Evolutionary conservation across 805 yeast species (phyloP).

Genomic region (Lachancea waltii): DNA sequence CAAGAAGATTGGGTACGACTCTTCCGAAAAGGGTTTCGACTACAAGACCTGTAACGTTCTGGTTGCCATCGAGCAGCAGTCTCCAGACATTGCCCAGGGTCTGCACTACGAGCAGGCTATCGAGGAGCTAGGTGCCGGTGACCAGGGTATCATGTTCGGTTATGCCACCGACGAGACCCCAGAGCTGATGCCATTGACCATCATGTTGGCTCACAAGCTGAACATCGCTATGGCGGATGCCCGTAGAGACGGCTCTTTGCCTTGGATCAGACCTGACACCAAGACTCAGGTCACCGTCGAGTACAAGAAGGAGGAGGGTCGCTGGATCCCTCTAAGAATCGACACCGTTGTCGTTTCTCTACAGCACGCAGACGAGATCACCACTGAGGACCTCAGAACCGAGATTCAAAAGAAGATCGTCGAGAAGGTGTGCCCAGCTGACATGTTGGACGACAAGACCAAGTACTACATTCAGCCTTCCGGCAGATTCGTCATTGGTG

Average conservation of each 20-base stretch:
- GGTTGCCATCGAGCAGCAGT: slow-evolving; percentile 99
- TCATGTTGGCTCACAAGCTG: slow-evolving; percentile 89
- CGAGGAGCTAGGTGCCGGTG: slow-evolving; percentile 99
- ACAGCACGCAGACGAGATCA: slow-evolving; percentile 94
- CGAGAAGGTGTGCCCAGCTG: slow-evolving; percentile 86
- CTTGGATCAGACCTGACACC: slow-evolving; percentile 99
- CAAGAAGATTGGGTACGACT: slow-evolving; percentile 96
- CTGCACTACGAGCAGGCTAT: slow-evolving; percentile 92
- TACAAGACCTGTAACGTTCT: slow-evolving; percentile 98
- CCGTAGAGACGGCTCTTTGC: slow-evolving; percentile 89
- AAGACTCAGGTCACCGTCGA: slow-evolving; percentile 99
- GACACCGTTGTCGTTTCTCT: slow-evolving; percentile 97
- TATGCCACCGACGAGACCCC: slow-evolving; percentile 99
- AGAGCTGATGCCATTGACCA: slow-evolving; percentile 93
- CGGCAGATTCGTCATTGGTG: slow-evolving; percentile 99
- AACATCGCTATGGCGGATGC: slow-evolving; percentile 96
- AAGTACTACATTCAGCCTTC: slow-evolving; percentile 98
- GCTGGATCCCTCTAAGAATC: slow-evolving; percentile 91
- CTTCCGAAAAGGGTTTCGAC: slow-evolving; percentile 94
- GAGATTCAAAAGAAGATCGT: slow-evolving; percentile 74
- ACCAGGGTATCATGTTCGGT: slow-evolving; percentile 99
- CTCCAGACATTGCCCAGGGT: slow-evolving; percentile 99
- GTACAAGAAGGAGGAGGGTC: slow-evolving; percentile 90
- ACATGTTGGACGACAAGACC: slow-evolving; percentile 90
- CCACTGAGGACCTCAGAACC: slow-evolving; percentile 85